phyloP scores from a whole-genome alignment of 164 flowering plant species.

The Chimonanthus praecox region DNA sequence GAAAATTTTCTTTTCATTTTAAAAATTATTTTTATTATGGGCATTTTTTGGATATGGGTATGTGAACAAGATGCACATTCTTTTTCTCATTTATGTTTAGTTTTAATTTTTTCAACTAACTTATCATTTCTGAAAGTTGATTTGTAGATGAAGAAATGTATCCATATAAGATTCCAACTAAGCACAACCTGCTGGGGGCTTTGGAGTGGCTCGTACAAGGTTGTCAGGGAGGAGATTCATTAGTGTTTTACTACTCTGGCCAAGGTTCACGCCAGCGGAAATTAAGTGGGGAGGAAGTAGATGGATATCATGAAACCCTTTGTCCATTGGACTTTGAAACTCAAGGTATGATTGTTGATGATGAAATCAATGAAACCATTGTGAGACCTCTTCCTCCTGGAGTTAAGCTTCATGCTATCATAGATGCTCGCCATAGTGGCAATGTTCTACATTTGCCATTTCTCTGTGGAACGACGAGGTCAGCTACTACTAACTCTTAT shows the following conservation, averaged over 20 bases:
- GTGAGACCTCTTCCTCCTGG: conserved; percentile 76
- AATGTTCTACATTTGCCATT: conserved; percentile 77
- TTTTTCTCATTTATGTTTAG: too few relatives aligned
- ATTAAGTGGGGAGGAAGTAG: conserved; percentile 76
- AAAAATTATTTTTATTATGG: too few relatives aligned
- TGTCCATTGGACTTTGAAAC: conserved; percentile 86
- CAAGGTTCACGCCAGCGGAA: conserved; percentile 83
- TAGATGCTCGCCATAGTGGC: conserved; percentile 91
- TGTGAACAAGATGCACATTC: too few relatives aligned
- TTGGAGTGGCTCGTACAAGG: conserved; percentile 77
- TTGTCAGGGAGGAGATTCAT: conserved; percentile 83
- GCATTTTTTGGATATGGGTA: too few relatives aligned
- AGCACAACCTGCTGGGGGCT: conserved; percentile 72
- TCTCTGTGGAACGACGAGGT: conserved; percentile 82
- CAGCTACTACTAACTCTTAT: neutral
- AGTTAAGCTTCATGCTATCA: conserved; percentile 79
- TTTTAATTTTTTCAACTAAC: too few relatives aligned
- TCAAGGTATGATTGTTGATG: conserved; percentile 91
- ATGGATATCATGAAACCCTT: conserved; percentile 87
- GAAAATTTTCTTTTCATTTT: too few relatives aligned
- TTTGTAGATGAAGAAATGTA: conserved; percentile 82
- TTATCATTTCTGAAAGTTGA: too few relatives aligned
- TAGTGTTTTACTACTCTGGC: conserved; percentile 83
- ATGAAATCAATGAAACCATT: conserved; percentile 72
- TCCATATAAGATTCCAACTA: conserved; percentile 63